phyloP scores from a whole-genome alignment of 2,329 filamentous ascomycete genomes.

The Sporothrix protearum region DNA sequence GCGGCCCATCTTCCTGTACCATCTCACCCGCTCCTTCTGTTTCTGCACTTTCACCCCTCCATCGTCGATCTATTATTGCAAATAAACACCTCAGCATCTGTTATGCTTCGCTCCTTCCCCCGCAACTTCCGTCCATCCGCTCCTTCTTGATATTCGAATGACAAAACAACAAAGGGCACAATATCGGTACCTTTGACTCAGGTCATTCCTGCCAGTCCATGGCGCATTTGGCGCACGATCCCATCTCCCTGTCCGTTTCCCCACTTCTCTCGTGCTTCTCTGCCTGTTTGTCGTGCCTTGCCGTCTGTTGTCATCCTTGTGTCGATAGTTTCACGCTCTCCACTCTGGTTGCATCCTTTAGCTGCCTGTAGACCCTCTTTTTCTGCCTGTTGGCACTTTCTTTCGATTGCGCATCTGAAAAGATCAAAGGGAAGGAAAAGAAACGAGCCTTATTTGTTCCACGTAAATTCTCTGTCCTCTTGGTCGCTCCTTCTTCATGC shows the following conservation, averaged over 20 bases:
- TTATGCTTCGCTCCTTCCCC: not conserved
- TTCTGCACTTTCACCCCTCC: not conserved
- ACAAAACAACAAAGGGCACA: not conserved
- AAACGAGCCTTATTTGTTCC: slow-evolving; percentile 9
- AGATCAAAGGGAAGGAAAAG: not conserved
- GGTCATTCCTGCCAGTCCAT: slow-evolving; percentile 3
- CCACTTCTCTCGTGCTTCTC: slow-evolving; percentile 16
- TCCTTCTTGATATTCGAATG: not conserved
- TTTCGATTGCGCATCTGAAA: not conserved
- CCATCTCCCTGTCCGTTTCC: not conserved
- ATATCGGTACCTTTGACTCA: not conserved
- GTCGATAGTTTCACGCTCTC: not conserved
- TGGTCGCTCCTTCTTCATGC: not conserved
- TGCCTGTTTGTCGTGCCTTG: slow-evolving; percentile 13
- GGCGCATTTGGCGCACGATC: slow-evolving; percentile 6
- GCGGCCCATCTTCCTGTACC: not conserved
- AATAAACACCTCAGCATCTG: not conserved
- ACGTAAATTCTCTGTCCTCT: not conserved
- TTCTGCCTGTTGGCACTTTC: slow-evolving; percentile 11
- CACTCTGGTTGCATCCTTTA: not conserved
- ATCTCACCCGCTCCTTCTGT: not conserved
- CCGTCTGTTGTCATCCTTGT: slow-evolving; percentile 10
- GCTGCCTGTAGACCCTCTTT: slow-evolving; percentile 2
- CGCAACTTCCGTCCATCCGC: not conserved
- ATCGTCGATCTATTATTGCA: not conserved